Base-by-base conservation (phyloP, 805 yeast species). In the Komagataella mondaviorum region DNA sequence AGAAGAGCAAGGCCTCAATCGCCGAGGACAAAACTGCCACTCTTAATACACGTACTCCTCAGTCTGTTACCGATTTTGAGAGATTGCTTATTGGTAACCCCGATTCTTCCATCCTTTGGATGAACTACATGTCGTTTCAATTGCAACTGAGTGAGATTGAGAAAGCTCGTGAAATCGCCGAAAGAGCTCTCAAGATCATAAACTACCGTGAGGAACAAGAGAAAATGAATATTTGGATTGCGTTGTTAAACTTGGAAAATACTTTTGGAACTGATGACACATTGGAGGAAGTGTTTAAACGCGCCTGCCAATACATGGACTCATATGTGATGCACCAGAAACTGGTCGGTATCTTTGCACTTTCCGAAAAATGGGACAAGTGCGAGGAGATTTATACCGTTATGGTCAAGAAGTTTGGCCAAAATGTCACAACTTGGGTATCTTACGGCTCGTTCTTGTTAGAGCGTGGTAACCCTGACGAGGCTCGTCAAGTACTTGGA, bases 101-200 rank as follows among this genome's bases (percentile, higher is more conserved):
- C 48, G 85, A 88, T 71, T 88, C 96, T 2, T 91, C 99, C 1
- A 78, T 90, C 43, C 68, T 88, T 52, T 93, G 99, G 99, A 91
- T 93, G 87, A 88, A 90, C 69, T 93, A 86, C 69, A 93, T 93
- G 96, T 90, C 98, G 3, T 93, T 91, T 84, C 96, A 90, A 67
- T 75, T 93, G 56, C 96, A 90, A 67, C 73, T 91, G 55, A 86
- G 96, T 71, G 99, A 93, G 67, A 72, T 89, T 53, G 97, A 91
- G 44, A 88, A 87, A 68, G 96, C 97, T 7, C 81, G 99, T 59
- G 96, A 88, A 64, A 80, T 93, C 59, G 97, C 88, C 47, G 86
- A 84, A 59, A 80, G 99, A 55, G 99, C 98, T 2, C 75, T 93
- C 63, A 87, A 87, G 70, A 83, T 93, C 5, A 95, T 93, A 58